phyloP scores from a whole-genome alignment of 345 rosid species.

The Eucalyptus tenuipes region DNA sequence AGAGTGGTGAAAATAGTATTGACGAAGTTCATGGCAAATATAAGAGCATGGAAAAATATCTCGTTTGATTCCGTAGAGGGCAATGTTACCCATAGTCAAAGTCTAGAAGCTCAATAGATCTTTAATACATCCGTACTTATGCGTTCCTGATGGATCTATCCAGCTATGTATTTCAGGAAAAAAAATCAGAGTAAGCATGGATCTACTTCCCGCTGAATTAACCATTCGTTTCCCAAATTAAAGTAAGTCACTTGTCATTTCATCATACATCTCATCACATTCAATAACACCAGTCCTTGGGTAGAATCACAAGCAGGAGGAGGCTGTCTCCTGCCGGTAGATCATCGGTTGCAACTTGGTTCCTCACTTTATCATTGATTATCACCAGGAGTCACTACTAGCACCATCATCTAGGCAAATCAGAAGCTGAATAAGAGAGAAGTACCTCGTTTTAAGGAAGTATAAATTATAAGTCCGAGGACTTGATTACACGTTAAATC shows the following conservation, averaged over 20 bases:
- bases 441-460: background rate
- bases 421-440: background rate
- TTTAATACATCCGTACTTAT: background rate
- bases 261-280: background rate
- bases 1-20: background rate
- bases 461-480: background rate
- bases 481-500: background rate
- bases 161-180: background rate
- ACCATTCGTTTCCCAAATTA: background rate
- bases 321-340: background rate
- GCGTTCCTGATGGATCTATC: background rate
- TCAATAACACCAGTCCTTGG: too few species aligned
- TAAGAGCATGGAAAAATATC: background rate
- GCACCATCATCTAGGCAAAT: background rate
- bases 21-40: background rate
- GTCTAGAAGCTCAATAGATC: background rate
- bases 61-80: background rate
- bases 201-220: background rate
- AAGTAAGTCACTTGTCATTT: background rate
- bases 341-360: background rate
- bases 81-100: too few species aligned
- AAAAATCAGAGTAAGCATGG: background rate
- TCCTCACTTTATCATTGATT: background rate
- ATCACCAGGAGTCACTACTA: background rate
- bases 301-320: rapidly evolving